Conservation (phyloP, 2,329 filamentous ascomycete species). For the Hirsutella thompsonii region DNA sequence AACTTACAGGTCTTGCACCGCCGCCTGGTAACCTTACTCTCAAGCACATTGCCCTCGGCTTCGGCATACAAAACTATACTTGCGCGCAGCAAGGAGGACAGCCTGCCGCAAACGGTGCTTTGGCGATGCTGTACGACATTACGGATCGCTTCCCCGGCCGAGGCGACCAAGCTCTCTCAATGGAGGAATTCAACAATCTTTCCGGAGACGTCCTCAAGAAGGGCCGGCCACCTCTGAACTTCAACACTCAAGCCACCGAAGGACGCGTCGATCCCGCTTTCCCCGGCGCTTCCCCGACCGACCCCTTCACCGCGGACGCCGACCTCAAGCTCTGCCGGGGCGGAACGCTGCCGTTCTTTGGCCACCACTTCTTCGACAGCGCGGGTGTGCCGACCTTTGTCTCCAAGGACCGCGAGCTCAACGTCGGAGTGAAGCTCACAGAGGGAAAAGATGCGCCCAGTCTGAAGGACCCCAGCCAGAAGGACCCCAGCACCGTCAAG, state of each 20-base stretch:
- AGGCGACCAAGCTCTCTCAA: slow-evolving; percentile 20
- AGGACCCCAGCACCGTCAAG: slow-evolving; percentile 36
- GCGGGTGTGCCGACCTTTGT: slow-evolving; percentile 45
- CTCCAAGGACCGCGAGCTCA: slow-evolving; percentile 25
- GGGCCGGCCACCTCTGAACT: slow-evolving; percentile 34
- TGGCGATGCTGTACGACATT: slow-evolving; percentile 48
- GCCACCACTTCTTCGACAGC: slow-evolving; percentile 55
- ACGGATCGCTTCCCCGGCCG: slow-evolving; percentile 35
- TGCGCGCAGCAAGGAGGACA: slow-evolving; percentile 28
- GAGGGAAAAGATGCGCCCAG: slow-evolving; percentile 37
- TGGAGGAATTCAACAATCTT: slow-evolving; percentile 25
- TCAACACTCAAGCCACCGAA: slow-evolving; percentile 13
- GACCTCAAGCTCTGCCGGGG: slow-evolving; percentile 21
- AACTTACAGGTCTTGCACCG: slow-evolving; percentile 21
- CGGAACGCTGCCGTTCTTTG: slow-evolving; percentile 31
- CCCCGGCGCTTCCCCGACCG: slow-evolving; percentile 23
- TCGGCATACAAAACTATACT: slow-evolving; percentile 59
- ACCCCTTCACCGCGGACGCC: slow-evolving; percentile 30
- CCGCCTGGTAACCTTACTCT: slow-evolving; percentile 26
- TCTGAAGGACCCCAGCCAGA: slow-evolving; percentile 29
- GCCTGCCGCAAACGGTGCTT: slow-evolving; percentile 34
- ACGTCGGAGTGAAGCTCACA: slow-evolving; percentile 34
- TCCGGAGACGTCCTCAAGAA: slow-evolving; percentile 25
- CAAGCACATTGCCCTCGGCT: slow-evolving; percentile 45
- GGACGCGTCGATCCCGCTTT: slow-evolving; percentile 10